These are phyloP conservation scores for Castanea crenata DNA, from an alignment of 306 rosid genomes.

Conservation along the genomic window DNA sequence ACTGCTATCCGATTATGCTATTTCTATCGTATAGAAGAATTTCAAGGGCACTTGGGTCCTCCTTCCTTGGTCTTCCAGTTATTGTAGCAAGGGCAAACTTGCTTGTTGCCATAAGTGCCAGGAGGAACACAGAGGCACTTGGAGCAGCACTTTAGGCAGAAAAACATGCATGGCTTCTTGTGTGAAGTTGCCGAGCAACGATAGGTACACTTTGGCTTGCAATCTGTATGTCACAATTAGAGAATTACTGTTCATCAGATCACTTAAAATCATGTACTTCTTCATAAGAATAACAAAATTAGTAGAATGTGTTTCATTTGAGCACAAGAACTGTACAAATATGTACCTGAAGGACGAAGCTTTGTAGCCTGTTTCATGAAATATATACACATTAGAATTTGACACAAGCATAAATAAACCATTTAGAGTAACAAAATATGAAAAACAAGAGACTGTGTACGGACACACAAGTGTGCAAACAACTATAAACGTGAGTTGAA, in stretches of 20 bases:
- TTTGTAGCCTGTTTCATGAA: constrained; percentile 42
- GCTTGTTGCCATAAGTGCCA: constrained; percentile 74
- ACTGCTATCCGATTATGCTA: neutral
- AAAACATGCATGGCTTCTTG: constrained; percentile 95
- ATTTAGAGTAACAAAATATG: too few species aligned
- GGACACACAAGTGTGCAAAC: too few species aligned
- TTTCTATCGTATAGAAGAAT: neutral
- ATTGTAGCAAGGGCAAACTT: constrained; percentile 86
- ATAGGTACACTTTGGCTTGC: constrained; percentile 56
- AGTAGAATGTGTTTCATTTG: neutral
- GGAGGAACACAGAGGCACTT: constrained; percentile 83
- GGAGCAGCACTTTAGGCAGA: constrained; percentile 85
- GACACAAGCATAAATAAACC: neutral
- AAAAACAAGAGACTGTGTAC: too few species aligned
- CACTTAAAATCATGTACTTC: neutral
- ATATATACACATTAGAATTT: constrained; percentile 11
- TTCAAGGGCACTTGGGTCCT: constrained; percentile 86
- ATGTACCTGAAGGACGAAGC: constrained; percentile 62
- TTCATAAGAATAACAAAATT: neutral
- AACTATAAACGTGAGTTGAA: too few species aligned
- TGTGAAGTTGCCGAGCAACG: constrained; percentile 90
- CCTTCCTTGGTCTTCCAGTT: constrained; percentile 95
- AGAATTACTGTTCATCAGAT: neutral
- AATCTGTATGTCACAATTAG: constrained; percentile 35
- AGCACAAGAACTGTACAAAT: neutral